These are phyloP conservation scores for Wickerhamomyces sp. DNA, from an alignment of 1,139 yeast species.

Conservation along the genomic window DNA sequence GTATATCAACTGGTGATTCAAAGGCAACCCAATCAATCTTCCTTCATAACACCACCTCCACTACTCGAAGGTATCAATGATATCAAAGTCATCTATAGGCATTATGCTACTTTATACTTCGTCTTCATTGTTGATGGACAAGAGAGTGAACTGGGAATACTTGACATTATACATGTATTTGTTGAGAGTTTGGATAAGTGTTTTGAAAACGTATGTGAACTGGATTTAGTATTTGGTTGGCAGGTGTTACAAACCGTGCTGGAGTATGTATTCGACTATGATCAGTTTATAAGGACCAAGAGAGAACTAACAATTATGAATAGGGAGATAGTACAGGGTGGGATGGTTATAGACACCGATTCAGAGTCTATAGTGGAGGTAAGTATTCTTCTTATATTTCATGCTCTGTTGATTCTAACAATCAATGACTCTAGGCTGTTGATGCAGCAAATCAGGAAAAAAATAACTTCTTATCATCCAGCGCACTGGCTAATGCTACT, in stretches of 20 bases:
- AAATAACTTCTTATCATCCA: conserved; percentile 17
- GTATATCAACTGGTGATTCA: conserved; percentile 66
- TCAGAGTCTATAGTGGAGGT: conserved; percentile 62
- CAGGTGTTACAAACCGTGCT: conserved; percentile 89
- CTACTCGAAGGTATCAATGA: conserved; percentile 68
- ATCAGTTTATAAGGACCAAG: neutral
- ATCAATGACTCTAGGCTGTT: conserved; percentile 16
- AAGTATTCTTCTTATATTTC: conserved; percentile 1
- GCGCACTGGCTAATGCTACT: conserved; percentile 32
- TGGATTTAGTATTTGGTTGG: conserved; percentile 96
- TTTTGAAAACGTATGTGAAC: conserved; percentile 89
- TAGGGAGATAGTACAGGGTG: conserved; percentile 87
- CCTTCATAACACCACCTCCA: conserved; percentile 78
- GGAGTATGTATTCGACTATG: conserved; percentile 32
- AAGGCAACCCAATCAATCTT: conserved; percentile 69
- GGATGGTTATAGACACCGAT: conserved; percentile 97
- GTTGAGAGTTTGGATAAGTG: conserved; percentile 93
- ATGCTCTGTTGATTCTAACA: conserved; percentile 1
- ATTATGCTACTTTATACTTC: conserved; percentile 90
- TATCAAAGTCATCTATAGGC: conserved; percentile 86
- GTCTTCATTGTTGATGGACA: conserved; percentile 95
- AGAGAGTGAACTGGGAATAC: conserved; percentile 88
- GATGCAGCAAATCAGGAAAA: conserved; percentile 23
- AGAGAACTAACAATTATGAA: conserved; percentile 13
- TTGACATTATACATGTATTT: conserved; percentile 93